These are phyloP conservation scores for Stromatinia cepivora DNA, from an alignment of 2,329 filamentous ascomycete genomes.

Conservation along the genomic window DNA sequence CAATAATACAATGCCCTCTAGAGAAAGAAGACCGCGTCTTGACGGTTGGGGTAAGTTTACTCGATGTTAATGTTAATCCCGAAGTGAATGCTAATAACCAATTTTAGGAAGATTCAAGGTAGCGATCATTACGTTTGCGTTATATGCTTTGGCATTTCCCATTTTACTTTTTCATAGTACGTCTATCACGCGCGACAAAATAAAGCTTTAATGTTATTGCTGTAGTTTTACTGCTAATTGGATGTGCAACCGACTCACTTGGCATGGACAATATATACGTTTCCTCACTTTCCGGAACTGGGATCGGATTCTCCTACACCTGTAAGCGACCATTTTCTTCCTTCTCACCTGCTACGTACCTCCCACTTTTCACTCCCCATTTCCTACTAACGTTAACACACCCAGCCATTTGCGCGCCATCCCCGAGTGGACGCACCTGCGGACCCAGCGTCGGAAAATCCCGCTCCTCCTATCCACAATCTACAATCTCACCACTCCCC, in stretches of 20 bases:
- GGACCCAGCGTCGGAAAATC: constrained; percentile 13
- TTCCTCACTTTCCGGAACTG: not conserved
- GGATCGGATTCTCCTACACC: constrained; percentile 12
- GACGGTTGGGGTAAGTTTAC: not conserved
- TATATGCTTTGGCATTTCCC: constrained; percentile 13
- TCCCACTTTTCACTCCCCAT: no score
- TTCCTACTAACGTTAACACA: not conserved
- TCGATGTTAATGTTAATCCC: no score
- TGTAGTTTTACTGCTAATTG: constrained; percentile 9
- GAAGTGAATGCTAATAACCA: not conserved
- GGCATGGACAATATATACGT: constrained; percentile 19
- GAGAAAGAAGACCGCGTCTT: not conserved
- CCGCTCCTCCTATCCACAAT: not conserved
- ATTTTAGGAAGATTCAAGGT: constrained; percentile 4
- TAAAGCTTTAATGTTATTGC: not conserved
- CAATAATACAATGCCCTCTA: not conserved
- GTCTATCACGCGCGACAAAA: not conserved
- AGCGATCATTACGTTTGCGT: constrained; percentile 4
- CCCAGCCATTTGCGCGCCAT: constrained; percentile 10
- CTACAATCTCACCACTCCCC: constrained; percentile 9
- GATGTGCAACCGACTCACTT: constrained; percentile 13
- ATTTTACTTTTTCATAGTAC: constrained; percentile 16
- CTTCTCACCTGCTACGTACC: not conserved
- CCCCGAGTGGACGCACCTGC: not conserved
- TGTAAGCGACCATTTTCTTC: not conserved